Percentiles rank a stretch among this genome's conserved stretches.
These are phyloP conservation scores for Dentipellis fragilis DNA, from an alignment of 768 basidiomycete species.

Conservation along the genomic window DNA sequence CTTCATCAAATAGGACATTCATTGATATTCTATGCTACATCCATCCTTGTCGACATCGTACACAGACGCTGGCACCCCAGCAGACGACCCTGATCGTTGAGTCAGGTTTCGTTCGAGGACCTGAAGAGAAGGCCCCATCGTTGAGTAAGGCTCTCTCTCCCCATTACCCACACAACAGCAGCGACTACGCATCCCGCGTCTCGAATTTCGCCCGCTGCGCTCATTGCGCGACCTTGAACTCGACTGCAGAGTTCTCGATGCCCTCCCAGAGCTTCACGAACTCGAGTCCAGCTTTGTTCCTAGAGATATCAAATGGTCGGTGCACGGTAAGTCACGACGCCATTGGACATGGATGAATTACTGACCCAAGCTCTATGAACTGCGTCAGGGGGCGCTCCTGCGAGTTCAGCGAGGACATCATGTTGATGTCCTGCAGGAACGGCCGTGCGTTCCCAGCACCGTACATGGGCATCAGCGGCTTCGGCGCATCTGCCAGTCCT, in stretches of 20 bases:
- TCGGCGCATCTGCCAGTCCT: constrained; percentile 22
- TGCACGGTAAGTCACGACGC: not conserved
- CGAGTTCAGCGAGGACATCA: constrained; percentile 32
- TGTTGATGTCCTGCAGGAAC: constrained; percentile 36
- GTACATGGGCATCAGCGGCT: constrained; percentile 38
- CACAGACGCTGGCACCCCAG: no score
- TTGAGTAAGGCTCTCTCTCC: no score
- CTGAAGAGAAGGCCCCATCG: no score
- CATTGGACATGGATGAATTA: not conserved
- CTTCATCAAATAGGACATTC: no score
- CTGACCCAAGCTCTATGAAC: constrained; percentile 25
- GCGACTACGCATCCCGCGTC: no score
- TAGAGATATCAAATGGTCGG: not conserved
- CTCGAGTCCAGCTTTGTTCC: not conserved
- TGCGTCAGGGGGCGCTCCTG: constrained; percentile 34
- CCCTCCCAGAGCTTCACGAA: not conserved
- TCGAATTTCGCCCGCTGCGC: no score
- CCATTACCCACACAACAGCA: no score
- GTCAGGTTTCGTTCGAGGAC: no score
- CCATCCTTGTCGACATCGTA: no score
- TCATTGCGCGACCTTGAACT: constrained; percentile 16
- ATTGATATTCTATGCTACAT: no score
- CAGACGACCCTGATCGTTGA: no score
- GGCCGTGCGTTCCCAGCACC: constrained; percentile 29
- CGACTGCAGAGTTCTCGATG: not conserved